Evolutionary conservation across 139 green algal species (phyloP), one percentile per base, ranked within the genome.

Genomic region (Tetradesmus lagerheimii): DNA sequence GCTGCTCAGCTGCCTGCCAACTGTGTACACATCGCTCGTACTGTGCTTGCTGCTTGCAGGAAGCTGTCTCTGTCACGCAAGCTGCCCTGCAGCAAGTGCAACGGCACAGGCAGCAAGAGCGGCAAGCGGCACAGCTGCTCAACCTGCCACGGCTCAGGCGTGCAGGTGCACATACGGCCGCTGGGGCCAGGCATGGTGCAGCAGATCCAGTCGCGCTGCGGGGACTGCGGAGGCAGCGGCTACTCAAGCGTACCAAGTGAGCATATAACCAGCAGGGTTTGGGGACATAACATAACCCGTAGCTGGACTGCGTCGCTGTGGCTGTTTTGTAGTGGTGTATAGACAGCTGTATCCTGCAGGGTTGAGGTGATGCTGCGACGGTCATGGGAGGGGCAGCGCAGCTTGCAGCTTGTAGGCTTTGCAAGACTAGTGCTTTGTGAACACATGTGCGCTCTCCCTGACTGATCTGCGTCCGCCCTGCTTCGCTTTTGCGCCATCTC

Each of bases 161-260:
- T 98, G 47, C 94, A 99, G 87, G 94, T 99, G 8, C 95, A 97
- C 75, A 96, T 99, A 75, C 94, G 98, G 39, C 96, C 97, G 4
- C 85, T 99, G 35, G 98, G 98, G 0, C 98, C 98, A 37, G 98
- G 98, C 83, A 99, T 99, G 98, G 97, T 99, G 94, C 98, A 99
- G 95, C 98, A 99, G 93, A 98, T 99, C 91, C 98, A 99, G 95
- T 91, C 95, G 34, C 94, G 95, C 14, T 99, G 98, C 95, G 86
- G 39, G 14, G 92, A 90, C 39, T 99, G 98, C 93, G 79, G 53
- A 25, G 97, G 97, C 86, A 95, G 78, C 27, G 98, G 98, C 16
- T 96, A 96, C 89, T 85, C 62, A 71, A 93, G 90, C 43, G 94
- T 95, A 27, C 80, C 93, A 76, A 86, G 91, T 94, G 50, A 83